These are phyloP conservation scores for Mycena filopes DNA, from an alignment of 768 basidiomycete species.

Conservation along the genomic window DNA sequence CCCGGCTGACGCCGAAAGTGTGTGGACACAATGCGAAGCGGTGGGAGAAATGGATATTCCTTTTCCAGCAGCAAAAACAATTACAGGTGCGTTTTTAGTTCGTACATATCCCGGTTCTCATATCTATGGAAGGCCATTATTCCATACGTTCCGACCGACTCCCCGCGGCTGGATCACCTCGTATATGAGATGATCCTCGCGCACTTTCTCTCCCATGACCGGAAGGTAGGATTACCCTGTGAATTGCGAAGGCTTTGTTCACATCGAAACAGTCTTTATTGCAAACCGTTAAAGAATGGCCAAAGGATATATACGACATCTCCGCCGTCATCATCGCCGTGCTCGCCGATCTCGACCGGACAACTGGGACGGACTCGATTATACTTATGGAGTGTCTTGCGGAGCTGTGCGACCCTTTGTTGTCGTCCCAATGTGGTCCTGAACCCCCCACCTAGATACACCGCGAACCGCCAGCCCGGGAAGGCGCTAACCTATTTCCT, in stretches of 20 bases:
- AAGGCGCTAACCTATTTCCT: conserved; percentile 94
- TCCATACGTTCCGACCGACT: conserved; percentile 86
- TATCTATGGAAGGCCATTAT: conserved; percentile 75
- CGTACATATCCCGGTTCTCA: background rate
- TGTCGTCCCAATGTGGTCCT: background rate
- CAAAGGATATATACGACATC: conserved; percentile 89
- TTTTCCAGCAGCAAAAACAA: conserved; percentile 84
- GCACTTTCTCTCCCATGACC: conserved; percentile 84
- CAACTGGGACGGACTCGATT: conserved; percentile 59
- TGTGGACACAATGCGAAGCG: conserved; percentile 79
- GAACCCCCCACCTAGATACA: conserved; percentile 63
- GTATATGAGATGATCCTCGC: conserved; percentile 97
- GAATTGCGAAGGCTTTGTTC: background rate
- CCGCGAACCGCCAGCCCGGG: conserved; percentile 89
- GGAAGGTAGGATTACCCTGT: conserved; percentile 56
- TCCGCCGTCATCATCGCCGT: conserved; percentile 90
- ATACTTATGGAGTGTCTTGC: conserved; percentile 95
- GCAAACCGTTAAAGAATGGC: conserved; percentile 88
- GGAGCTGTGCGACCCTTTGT: conserved; percentile 70
- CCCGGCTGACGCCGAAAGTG: conserved; percentile 84
- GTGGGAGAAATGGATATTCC: conserved; percentile 98
- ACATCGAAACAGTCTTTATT: conserved; percentile 67
- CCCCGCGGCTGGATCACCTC: conserved; percentile 81
- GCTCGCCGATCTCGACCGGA: conserved; percentile 79
- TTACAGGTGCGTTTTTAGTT: conserved; percentile 66